These are phyloP conservation scores for Tilletia setariae DNA, from an alignment of 1,284 basidiomycete genomes.

Conservation along the genomic window DNA sequence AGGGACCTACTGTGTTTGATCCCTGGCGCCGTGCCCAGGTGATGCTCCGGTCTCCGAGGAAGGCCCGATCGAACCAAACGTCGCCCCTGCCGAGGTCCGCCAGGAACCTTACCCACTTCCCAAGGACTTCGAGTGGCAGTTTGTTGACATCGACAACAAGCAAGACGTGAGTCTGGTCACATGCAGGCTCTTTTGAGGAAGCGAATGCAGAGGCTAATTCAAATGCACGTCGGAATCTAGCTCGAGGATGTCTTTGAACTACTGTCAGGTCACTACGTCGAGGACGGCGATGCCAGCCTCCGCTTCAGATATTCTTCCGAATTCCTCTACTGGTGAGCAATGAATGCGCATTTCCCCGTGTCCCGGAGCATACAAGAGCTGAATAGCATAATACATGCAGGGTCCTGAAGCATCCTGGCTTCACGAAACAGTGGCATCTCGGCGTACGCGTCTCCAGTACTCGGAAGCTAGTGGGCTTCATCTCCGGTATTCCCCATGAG, in stretches of 20 bases:
- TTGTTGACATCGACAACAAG: constrained; percentile 74
- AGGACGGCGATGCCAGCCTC: constrained; percentile 92
- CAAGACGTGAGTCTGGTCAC: constrained; percentile 62
- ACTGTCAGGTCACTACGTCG: constrained; percentile 89
- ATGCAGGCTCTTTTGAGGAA: background rate
- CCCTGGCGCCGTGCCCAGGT: background rate
- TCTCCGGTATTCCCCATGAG: constrained; percentile 77
- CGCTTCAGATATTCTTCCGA: constrained; percentile 93
- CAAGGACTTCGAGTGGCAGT: constrained; percentile 88
- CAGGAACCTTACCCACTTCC: constrained; percentile 84
- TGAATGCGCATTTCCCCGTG: constrained; percentile 16
- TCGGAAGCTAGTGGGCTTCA: constrained; percentile 89
- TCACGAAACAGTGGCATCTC: constrained; percentile 88
- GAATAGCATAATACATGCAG: constrained; percentile 58
- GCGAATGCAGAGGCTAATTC: background rate
- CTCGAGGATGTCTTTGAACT: constrained; percentile 88
- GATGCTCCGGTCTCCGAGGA: constrained; percentile 57
- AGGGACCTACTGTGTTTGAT: background rate
- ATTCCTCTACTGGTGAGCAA: constrained; percentile 75
- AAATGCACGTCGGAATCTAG: constrained; percentile 57
- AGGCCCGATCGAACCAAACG: constrained; percentile 83
- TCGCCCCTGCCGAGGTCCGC: constrained; percentile 72
- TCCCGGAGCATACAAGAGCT: constrained; percentile 15
- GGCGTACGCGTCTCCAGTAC: constrained; percentile 85
- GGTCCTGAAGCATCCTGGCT: constrained; percentile 92